Evolutionary conservation across 345 rosid genomes (phyloP).

Genomic region (Jatropha curcas): DNA sequence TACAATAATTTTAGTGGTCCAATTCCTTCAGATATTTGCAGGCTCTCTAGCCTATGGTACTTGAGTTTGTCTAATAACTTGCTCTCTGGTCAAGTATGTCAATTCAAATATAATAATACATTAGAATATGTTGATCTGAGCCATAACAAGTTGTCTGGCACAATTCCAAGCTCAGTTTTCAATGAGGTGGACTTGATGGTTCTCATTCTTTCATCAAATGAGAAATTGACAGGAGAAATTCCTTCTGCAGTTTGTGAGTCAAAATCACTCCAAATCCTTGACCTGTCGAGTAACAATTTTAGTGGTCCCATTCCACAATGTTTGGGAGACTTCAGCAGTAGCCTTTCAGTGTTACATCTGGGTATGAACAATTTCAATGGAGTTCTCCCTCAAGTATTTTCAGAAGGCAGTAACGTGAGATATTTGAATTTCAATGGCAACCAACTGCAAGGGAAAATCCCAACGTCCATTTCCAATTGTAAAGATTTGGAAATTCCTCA

Average conservation of each 20-base stretch:
- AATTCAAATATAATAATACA: too few relatives aligned
- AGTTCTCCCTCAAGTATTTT: slow-evolving; percentile 5
- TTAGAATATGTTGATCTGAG: too few relatives aligned
- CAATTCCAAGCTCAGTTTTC: slow-evolving; percentile 16
- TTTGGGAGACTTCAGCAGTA: slow-evolving; percentile 5
- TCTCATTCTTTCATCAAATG: not conserved
- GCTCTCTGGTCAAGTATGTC: too few relatives aligned
- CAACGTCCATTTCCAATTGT: slow-evolving; percentile 19
- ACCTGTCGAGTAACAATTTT: slow-evolving; percentile 29
- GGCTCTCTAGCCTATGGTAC: too few relatives aligned
- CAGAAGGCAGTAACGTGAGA: not conserved
- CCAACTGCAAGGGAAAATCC: slow-evolving; percentile 14
- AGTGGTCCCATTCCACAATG: slow-evolving; percentile 30
- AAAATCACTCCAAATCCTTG: not conserved
- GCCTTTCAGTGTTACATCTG: slow-evolving; percentile 7
- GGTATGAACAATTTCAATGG: slow-evolving; percentile 10
- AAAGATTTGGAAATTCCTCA: not conserved
- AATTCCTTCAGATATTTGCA: too few relatives aligned
- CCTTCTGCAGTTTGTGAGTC: not conserved
- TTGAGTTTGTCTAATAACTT: too few relatives aligned
- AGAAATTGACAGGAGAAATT: not conserved
- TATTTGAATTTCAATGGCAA: slow-evolving; percentile 5
- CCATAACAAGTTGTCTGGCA: too few relatives aligned
- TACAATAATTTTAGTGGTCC: not conserved
- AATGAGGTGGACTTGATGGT: not conserved